A percentile compares a stretch with the other conserved stretches of the same genome.
phyloP scores from a whole-genome alignment of 139 green algal genomes.

The Volvox reticuliferus region DNA sequence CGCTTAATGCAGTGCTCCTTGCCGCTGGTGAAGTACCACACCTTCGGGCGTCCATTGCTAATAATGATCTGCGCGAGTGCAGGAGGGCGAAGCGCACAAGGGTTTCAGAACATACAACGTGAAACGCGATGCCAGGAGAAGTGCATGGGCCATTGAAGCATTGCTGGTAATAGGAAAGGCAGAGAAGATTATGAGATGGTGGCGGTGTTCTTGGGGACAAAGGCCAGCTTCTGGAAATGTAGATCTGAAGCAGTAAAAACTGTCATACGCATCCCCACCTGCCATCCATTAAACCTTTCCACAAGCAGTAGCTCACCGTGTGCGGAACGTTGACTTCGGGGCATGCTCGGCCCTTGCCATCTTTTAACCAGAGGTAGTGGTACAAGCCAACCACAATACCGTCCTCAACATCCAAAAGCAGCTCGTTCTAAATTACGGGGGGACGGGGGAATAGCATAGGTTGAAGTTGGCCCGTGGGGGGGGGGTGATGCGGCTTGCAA shows the following conservation, averaged over 20 bases:
- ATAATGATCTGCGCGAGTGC: conserved; percentile 42
- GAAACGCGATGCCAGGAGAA: too few relatives aligned
- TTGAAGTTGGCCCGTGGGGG: too few relatives aligned
- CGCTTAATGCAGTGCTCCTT: conserved; percentile 53
- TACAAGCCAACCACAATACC: conserved; percentile 55
- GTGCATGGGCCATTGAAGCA: too few relatives aligned
- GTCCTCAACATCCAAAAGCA: conserved; percentile 48
- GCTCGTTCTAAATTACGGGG: neutral
- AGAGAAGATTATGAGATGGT: neutral
- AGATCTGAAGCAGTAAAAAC: too few relatives aligned
- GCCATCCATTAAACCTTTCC: too few relatives aligned
- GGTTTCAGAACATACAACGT: too few relatives aligned
- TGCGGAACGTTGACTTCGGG: conserved; percentile 56
- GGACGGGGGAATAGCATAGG: too few relatives aligned
- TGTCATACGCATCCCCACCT: too few relatives aligned
- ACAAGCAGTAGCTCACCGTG: conserved; percentile 34
- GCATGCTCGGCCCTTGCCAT: conserved; percentile 48
- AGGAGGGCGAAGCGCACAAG: neutral
- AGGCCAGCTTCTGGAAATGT: too few relatives aligned
- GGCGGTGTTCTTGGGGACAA: too few relatives aligned
- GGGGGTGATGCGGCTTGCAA: too few relatives aligned
- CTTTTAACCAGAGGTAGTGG: conserved; percentile 57
- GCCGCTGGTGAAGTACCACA: conserved; percentile 60
- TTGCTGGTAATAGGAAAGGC: too few relatives aligned
- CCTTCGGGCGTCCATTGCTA: conserved; percentile 30